Conservation (phyloP, 345 rosid genomes). For the Trapa bicornis region DNA sequence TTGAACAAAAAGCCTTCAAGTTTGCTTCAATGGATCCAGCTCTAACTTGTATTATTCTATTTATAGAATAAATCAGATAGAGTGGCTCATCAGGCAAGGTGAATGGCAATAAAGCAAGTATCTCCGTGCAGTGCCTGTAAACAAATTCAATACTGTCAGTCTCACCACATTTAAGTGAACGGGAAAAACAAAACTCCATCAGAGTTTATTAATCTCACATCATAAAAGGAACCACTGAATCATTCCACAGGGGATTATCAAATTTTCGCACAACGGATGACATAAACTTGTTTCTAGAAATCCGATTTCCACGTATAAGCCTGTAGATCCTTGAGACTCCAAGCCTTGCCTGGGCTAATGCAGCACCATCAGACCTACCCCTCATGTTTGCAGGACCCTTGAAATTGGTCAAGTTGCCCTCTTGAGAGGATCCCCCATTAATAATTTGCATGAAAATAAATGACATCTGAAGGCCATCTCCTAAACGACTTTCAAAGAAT, state of each 20-base stretch:
- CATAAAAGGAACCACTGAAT: conserved; percentile 58
- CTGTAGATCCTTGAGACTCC: conserved; percentile 95
- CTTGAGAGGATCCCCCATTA: conserved; percentile 26
- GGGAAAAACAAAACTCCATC: conserved; percentile 1
- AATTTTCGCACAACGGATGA: conserved; percentile 93
- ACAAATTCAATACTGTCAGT: conserved; percentile 11
- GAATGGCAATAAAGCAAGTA: conserved; percentile 87
- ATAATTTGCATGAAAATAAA: conserved; percentile 65
- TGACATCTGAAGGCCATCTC: conserved; percentile 97
- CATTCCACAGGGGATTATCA: conserved; percentile 64
- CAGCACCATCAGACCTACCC: conserved; percentile 51
- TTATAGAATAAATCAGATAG: conserved; percentile 76
- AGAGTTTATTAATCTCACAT: conserved; percentile 43
- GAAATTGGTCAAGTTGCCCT: conserved; percentile 28
- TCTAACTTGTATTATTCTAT: conserved; percentile 88
- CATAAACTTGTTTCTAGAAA: conserved; percentile 93
- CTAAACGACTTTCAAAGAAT: conserved; percentile 92
- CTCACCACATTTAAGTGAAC: conserved; percentile 4
- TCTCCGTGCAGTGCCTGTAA: conserved; percentile 91
- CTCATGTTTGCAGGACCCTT: conserved; percentile 45
- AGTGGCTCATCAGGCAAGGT: conserved; percentile 96
- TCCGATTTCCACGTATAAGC: conserved; percentile 85
- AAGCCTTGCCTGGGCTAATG: conserved; percentile 79
- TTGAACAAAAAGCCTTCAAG: conserved; percentile 56
- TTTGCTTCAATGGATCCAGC: conserved; percentile 91